Evolutionary conservation across 2,329 filamentous ascomycete genomes (phyloP).

Genomic region (Phyllosticta citrichinensis): DNA sequence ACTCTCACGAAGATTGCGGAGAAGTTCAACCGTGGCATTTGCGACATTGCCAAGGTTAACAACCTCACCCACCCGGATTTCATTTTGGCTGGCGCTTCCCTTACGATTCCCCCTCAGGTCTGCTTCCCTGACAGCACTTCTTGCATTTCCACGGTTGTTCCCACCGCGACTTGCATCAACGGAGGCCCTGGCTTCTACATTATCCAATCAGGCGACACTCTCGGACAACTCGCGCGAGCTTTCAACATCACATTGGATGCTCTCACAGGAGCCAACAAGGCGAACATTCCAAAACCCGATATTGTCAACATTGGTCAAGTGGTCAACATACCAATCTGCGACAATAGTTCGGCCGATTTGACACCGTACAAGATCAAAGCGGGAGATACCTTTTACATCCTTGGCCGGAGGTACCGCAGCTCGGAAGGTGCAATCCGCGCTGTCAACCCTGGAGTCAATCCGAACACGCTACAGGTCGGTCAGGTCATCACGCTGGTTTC

Average conservation of each 20-base stretch:
- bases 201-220: conserved; percentile 15
- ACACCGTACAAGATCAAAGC: conserved; percentile 15
- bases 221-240: conserved; percentile 14
- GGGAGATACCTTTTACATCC: conserved; percentile 17
- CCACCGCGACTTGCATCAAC: conserved; percentile 16
- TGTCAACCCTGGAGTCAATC: conserved; percentile 15
- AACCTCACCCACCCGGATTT: conserved; percentile 5
- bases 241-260: conserved; percentile 18
- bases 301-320: conserved; percentile 14
- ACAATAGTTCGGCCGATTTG: conserved; percentile 14
- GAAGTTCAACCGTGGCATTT: conserved; percentile 7
- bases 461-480: conserved; percentile 12
- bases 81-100: conserved; percentile 4
- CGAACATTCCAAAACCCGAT: conserved; percentile 15
- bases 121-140: conserved; percentile 16
- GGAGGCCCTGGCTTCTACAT: conserved; percentile 16
- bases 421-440: conserved; percentile 17
- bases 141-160: conserved; percentile 11
- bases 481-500: conserved; percentile 2
- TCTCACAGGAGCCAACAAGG: conserved; percentile 15
- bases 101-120: conserved; percentile 9
- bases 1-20: conserved; percentile 10
- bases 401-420: conserved; percentile 14
- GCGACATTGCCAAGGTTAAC: conserved; percentile 11
- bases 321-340: conserved; percentile 19